Conservation (phyloP, 1,139 yeast genomes). For the Blastobotrys persicus region DNA sequence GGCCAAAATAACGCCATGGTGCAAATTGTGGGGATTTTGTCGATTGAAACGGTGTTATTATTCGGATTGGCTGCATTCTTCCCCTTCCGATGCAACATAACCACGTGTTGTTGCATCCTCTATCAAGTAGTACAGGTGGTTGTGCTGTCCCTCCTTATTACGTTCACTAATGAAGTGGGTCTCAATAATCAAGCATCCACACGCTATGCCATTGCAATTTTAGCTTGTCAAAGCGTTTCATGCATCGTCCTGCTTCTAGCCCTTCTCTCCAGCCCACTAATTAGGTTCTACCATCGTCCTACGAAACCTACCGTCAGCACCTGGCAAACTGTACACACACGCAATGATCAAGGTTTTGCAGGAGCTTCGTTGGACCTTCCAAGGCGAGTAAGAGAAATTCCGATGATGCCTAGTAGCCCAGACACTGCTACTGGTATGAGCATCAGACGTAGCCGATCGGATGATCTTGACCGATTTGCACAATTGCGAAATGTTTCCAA, state of each 20-base stretch:
- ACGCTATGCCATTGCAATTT: constrained; percentile 1
- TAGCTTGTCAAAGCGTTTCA: background rate
- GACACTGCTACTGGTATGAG: background rate
- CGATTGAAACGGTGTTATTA: background rate
- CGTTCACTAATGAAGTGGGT: background rate
- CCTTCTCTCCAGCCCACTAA: background rate
- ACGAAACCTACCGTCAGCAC: background rate
- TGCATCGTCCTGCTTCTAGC: background rate
- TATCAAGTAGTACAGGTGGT: background rate
- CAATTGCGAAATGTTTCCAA: constrained; percentile 5
- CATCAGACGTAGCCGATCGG: background rate
- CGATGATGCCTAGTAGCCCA: constrained; percentile 8
- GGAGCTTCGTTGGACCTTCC: constrained; percentile 5
- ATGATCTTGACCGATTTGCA: background rate
- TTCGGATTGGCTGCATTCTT: background rate
- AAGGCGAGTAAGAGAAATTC: constrained; percentile 4
- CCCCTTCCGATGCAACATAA: background rate
- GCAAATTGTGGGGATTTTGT: constrained; percentile 1
- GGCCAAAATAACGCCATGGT: background rate
- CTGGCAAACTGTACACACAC: background rate
- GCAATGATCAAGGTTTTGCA: background rate
- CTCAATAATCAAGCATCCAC: background rate
- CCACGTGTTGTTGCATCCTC: background rate
- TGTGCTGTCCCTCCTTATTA: background rate
- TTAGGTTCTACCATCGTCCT: background rate